Evolutionary conservation across 2,329 filamentous ascomycete species (phyloP), one percentile per base, ranked within the genome.

Genomic region (Onygenales sp.): DNA sequence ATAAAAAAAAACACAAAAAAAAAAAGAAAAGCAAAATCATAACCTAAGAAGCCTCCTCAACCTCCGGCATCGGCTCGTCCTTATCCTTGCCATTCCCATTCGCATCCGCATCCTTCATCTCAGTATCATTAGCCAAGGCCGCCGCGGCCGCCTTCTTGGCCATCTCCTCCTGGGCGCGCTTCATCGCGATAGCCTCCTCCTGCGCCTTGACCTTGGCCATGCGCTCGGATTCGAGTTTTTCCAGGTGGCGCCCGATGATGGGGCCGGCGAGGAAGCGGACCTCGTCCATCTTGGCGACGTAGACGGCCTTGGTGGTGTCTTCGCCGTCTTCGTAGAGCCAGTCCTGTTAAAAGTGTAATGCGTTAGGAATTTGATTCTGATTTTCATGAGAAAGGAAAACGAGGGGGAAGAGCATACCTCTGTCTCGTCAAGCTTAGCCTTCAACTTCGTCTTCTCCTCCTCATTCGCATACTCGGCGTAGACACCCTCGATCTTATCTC

Each of bases 261-360:
- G 93, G 92, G 13, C 91, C 93, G 46, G 90, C 88, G 65, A 95
- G 81, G 61, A 88, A 83, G 62, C 89, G 87, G 70, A 98, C 90
- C 72, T 98, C 93, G 58, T 97, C 93, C 72, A 93, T 85, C 83
- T 97, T 98, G 74, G 88, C 82, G 57, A 94, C 77, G 75, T 98
- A 98, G 65, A 93, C 82, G 52, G 87, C 90, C 80, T 97, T 97
- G 65, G 87, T 87, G 61, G 90, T 83, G 70, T 98, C 93, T 59
- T 96, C 91, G 56, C 93, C 93, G 53, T 97, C 93, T 52, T 96
- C 92, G 72, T 97, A 97, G 57, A 98, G 80, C 93, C 93, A 98
- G 68, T 98, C 91, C 92, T 97, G 59, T 1, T 50, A 31, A 2
- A 8, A 13, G 4, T 27, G 49, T 33, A 51, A 14, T 42, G 21